Conservation (phyloP, 1,284 basidiomycete genomes). For the Waitea zeae region DNA sequence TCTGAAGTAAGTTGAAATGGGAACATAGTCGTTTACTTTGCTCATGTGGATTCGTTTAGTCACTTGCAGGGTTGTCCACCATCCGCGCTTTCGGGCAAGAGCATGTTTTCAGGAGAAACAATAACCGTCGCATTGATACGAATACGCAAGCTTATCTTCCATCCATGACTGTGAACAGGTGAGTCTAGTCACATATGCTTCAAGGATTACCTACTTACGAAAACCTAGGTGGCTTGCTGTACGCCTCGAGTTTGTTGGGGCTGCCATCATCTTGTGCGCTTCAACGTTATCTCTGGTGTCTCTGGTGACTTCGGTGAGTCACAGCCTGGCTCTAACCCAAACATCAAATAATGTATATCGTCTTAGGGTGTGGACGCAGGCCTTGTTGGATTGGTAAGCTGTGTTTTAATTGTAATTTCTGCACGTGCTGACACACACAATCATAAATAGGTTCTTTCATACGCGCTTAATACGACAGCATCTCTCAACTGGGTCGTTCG, state of each 20-base stretch:
- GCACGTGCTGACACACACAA: too few species aligned
- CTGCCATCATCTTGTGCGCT: constrained; percentile 63
- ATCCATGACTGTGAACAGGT: constrained; percentile 24
- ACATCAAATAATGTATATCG: too few species aligned
- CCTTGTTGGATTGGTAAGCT: constrained; percentile 81
- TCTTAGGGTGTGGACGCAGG: constrained; percentile 64
- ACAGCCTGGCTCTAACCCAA: background rate
- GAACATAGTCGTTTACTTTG: too few species aligned
- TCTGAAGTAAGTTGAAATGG: too few species aligned
- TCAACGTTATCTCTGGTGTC: constrained; percentile 55
- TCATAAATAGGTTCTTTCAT: too few species aligned
- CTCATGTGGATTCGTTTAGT: too few species aligned
- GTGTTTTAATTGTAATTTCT: too few species aligned
- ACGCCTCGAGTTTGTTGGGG: constrained; percentile 71
- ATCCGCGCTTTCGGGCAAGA: constrained; percentile 75
- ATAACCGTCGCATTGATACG: constrained; percentile 67
- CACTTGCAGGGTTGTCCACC: constrained; percentile 68
- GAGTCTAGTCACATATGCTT: too few species aligned
- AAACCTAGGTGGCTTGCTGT: constrained; percentile 73
- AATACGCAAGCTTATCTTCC: constrained; percentile 51
- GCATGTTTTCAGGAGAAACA: constrained; percentile 57
- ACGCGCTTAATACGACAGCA: constrained; percentile 69
- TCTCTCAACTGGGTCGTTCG: constrained; percentile 85
- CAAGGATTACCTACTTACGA: constrained; percentile 19
- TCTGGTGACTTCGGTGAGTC: constrained; percentile 32